Evolutionary conservation across 164 flowering plant species (phyloP).

Genomic region (Taxillus chinensis): DNA sequence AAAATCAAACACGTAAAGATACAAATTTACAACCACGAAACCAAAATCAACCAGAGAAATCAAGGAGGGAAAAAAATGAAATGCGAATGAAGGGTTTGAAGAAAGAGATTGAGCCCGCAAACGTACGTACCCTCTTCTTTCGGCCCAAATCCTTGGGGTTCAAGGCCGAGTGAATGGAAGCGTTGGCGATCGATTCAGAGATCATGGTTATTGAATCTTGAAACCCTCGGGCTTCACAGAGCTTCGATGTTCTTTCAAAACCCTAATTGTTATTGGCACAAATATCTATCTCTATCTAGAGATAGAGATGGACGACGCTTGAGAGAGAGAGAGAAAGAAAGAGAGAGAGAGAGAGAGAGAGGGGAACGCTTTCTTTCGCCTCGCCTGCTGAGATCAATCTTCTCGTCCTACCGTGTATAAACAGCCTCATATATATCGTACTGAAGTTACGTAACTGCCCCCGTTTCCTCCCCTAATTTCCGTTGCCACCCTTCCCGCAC

Average conservation of each 20-base stretch:
- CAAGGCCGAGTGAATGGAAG: slow-evolving; percentile 30
- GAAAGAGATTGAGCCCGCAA: not conserved
- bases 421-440: no score
- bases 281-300: no score
- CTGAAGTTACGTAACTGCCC: no score
- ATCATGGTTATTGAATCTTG: slow-evolving; percentile 28
- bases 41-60: not conserved
- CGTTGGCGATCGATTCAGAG: slow-evolving; percentile 44
- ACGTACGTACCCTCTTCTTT: slow-evolving; percentile 57
- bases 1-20: not conserved
- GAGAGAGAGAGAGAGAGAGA: slow-evolving; percentile 1
- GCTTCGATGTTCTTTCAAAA: slow-evolving; percentile 16
- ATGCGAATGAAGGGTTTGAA: not conserved
- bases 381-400: not conserved
- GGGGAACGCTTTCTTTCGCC: not conserved
- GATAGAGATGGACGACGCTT: slow-evolving; percentile 5
- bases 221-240: slow-evolving; percentile 1
- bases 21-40: not conserved
- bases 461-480: no score
- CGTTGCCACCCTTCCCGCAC: no score
- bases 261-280: slow-evolving; percentile 23
- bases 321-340: slow-evolving; percentile 4
- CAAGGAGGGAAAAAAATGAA: not conserved
- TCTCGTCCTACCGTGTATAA: no score
- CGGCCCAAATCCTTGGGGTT: slow-evolving; percentile 41